Evolutionary conservation across 2,329 filamentous ascomycete species (phyloP), one percentile per base, ranked within the genome.

Genomic region (Colletotrichum theobromicola): DNA sequence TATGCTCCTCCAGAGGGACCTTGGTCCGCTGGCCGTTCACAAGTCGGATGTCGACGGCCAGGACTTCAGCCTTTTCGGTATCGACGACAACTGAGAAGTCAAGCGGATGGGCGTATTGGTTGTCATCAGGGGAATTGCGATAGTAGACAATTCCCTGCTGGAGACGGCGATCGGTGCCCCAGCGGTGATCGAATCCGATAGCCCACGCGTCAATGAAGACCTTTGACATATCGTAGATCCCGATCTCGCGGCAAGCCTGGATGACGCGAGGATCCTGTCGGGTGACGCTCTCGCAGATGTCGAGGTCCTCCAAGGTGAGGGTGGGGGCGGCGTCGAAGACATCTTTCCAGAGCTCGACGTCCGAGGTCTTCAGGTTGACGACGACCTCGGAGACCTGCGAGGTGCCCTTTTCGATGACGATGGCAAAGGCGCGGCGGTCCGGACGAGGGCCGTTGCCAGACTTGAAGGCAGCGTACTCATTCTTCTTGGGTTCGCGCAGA

Each of bases 131-230:
- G 75, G 94, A 90, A 42, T 92, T 93, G 50, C 94, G 91, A 81
- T 95, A 96, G 85, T 96, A 96, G 89, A 94, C 94, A 32, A 96
- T 86, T 13, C 93, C 94, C 85, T 96, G 94, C 84, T 96, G 94
- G 10, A 96, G 89, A 72, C 94, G 90, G 46, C 94, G 88, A 67
- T 88, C 87, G 68, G 87, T 94, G 65, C 94, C 94, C 82, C 95
- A 96, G 61, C 94, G 91, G 81, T 94, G 91, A 78, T 96, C 94
- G 77, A 94, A 94, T 34, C 94, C 94, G 83, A 96, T 95, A 2
- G 94, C 95, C 94, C 94, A 96, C 53, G 93, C 94, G 82, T 96
- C 94, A 82, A 94, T 93, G 83, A 94, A 96, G 46, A 96, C 93
- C 84, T 95, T 95, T 83, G 94, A 86, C 94, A 96, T 96, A 78